Base-by-base conservation (phyloP, 2,329 filamentous ascomycete species). In the Trichoderma sp. region DNA sequence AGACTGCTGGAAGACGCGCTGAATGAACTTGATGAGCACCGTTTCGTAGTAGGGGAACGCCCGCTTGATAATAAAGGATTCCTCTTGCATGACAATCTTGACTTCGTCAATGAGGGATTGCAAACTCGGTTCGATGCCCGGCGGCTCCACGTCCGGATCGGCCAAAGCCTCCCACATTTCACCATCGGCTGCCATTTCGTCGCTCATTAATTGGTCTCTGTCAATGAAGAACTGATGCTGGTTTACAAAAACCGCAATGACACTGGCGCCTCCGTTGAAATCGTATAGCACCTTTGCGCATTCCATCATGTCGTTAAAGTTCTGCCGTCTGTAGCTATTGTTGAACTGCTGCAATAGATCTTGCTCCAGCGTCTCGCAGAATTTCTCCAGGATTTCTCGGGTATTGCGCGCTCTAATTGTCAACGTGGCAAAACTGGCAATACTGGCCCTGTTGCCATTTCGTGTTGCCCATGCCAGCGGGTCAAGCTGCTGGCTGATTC, bases 191-290 rank as follows among this genome's bases (percentile, higher is more conserved):
- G 87, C 88, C 17, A 97, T 89, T 79, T 97, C 95, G 77, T 97
- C 95, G 0, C 92, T 92, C 64, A 97, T 91, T 71, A 99, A 85
- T 80, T 98, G 95, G 75, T 94, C 96, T 30, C 95, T 88, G 79
- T 98, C 96, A 78, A 99, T 98, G 83, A 99, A 99, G 86, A 99
- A 99, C 78, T 97, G 94, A 82, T 99, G 97, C 81, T 99, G 96
- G 79, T 99, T 99, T 78, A 99, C 95, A 81, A 98, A 99, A 12
- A 95, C 87, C 15, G 93, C 95, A 81, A 98, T 97, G 72, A 98
- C 96, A 79, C 95, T 98, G 71, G 94, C 91, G 66, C 96, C 96
- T 67, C 96, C 94, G 80, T 95, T 97, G 86, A 99, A 99, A 82
- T 98, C 96, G 79, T 96, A 88, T 73, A 99, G 85, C 55, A 98